Conservation (phyloP, 208 protist genomes). For the Trypanosoma vivax region DNA sequence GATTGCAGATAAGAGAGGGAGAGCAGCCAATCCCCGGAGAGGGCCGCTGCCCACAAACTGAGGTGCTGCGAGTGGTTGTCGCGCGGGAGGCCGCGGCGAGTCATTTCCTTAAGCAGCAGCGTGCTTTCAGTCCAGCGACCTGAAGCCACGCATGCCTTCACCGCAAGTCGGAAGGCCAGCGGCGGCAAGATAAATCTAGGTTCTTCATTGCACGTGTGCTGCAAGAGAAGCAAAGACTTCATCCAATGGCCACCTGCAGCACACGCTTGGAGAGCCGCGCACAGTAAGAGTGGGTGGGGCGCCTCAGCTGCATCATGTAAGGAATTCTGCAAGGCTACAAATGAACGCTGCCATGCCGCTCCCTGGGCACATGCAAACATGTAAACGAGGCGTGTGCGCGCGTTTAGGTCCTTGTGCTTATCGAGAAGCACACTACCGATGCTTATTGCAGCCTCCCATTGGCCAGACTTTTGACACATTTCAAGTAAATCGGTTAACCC, state of each 20-base stretch:
- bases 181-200: slow-evolving; percentile 68
- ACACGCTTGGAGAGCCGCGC: slow-evolving; percentile 66
- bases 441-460: slow-evolving; percentile 68
- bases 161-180: slow-evolving; percentile 55
- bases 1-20: slow-evolving; percentile 46
- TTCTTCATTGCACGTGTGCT: slow-evolving; percentile 36
- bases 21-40: slow-evolving; percentile 62
- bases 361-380: slow-evolving; percentile 63
- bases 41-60: slow-evolving; percentile 59
- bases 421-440: slow-evolving; percentile 53
- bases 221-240: slow-evolving; percentile 33
- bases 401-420: slow-evolving; percentile 26
- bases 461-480: slow-evolving; percentile 71
- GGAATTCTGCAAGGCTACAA: slow-evolving; percentile 33
- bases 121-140: slow-evolving; percentile 47
- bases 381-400: slow-evolving; percentile 50
- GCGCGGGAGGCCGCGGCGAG: slow-evolving; percentile 46
- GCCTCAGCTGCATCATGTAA: slow-evolving; percentile 44
- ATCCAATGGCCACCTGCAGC: slow-evolving; percentile 42
- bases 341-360: slow-evolving; percentile 47
- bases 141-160: slow-evolving; percentile 51
- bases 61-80: slow-evolving; percentile 75
- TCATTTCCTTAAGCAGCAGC: slow-evolving; percentile 46
- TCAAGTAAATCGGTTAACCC: slow-evolving; percentile 71
- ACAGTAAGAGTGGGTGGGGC: slow-evolving; percentile 64